These are phyloP conservation scores for Candida piceae DNA, from an alignment of 805 yeast genomes.

Conservation along the genomic window DNA sequence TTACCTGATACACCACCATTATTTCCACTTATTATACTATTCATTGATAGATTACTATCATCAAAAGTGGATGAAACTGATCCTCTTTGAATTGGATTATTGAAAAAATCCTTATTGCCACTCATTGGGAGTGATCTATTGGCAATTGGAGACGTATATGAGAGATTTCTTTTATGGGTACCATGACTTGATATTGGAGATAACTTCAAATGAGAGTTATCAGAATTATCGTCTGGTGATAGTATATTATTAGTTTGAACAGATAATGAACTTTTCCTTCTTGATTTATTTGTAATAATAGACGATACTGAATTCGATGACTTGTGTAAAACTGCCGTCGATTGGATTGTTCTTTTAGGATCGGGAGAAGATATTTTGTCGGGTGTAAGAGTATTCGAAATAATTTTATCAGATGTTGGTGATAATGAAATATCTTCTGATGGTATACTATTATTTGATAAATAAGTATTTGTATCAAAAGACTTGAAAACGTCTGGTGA, in stretches of 20 bases:
- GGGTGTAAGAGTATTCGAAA: no score
- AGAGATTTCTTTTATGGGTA: slow-evolving; percentile 13
- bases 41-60: no score
- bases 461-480: no score
- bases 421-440: no score
- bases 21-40: no score
- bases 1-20: no score
- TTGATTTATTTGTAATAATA: background rate
- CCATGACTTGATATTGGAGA: slow-evolving; percentile 1
- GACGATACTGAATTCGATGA: background rate
- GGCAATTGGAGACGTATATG: slow-evolving; percentile 7
- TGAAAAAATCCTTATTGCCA: background rate
- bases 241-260: slow-evolving; percentile 3
- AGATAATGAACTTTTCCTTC: slow-evolving; percentile 4
- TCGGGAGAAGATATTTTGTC: no score
- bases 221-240: slow-evolving; percentile 3
- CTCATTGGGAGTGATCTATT: slow-evolving; percentile 1
- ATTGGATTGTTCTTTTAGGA: background rate
- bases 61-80: no score
- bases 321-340: background rate
- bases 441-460: no score
- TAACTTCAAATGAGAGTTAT: slow-evolving; percentile 5
- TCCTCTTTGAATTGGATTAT: background rate
- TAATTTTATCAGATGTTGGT: no score
- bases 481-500: no score